These are phyloP conservation scores for Klebsormidium nitens DNA, from an alignment of 139 green algal genomes.

Conservation along the genomic window DNA sequence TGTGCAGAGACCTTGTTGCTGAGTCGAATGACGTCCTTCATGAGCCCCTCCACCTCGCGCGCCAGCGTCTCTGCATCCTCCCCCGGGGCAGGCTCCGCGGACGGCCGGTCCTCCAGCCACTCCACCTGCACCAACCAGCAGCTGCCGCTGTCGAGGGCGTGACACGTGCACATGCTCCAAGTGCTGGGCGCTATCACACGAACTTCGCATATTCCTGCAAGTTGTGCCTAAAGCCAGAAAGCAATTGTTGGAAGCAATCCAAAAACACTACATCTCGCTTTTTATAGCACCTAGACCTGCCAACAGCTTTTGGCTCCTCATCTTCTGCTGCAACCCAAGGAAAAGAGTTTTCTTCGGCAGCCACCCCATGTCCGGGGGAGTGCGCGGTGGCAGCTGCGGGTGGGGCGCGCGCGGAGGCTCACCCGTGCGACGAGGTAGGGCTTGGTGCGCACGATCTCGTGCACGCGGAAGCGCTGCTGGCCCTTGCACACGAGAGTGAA, in stretches of 20 bases:
- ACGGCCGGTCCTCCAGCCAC: slow-evolving; percentile 31
- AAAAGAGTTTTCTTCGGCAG: not conserved
- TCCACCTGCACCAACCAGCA: too few relatives aligned
- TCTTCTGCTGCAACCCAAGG: not conserved
- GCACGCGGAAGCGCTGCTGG: slow-evolving; percentile 34
- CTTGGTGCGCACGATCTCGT: slow-evolving; percentile 35
- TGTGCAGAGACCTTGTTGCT: slow-evolving; percentile 32
- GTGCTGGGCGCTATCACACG: too few relatives aligned
- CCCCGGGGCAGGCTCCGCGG: slow-evolving; percentile 7
- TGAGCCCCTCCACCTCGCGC: slow-evolving; percentile 18
- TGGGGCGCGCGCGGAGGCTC: too few relatives aligned
- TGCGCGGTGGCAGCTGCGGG: not conserved
- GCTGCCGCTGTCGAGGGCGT: too few relatives aligned
- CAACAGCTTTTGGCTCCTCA: too few relatives aligned
- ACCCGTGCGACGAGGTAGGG: slow-evolving; percentile 39
- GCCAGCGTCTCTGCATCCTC: slow-evolving; percentile 5
- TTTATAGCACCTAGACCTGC: too few relatives aligned
- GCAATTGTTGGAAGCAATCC: too few relatives aligned
- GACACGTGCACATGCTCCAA: too few relatives aligned
- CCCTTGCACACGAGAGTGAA: slow-evolving; percentile 36
- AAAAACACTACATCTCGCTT: too few relatives aligned
- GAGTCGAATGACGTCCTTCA: slow-evolving; percentile 40
- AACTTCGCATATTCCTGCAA: too few relatives aligned
- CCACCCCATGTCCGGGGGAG: not conserved
- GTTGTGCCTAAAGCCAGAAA: too few relatives aligned